Percentiles rank a stretch among this genome's conserved stretches.
phyloP scores from a whole-genome alignment of 352 stramenopile species.

The Phytophthora tentaculata region DNA sequence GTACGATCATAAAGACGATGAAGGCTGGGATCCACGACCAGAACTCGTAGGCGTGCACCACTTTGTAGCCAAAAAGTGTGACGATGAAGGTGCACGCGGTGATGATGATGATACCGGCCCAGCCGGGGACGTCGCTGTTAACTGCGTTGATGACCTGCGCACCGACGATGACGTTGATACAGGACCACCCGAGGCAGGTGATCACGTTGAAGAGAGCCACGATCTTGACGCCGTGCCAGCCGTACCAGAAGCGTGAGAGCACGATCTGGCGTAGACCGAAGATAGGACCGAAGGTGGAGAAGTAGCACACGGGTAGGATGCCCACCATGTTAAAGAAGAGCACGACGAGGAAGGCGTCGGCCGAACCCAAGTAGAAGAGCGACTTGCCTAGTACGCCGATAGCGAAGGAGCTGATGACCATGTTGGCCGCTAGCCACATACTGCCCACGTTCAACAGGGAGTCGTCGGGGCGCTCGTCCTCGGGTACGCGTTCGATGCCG shows the following conservation, averaged over 20 bases:
- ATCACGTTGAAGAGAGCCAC: conserved; percentile 55
- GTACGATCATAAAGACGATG: conserved; percentile 57
- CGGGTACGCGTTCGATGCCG: conserved; percentile 54
- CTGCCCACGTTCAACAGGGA: conserved; percentile 48
- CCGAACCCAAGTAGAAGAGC: conserved; percentile 47
- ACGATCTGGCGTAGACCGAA: conserved; percentile 60
- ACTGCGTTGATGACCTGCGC: conserved; percentile 56
- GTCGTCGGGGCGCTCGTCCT: conserved; percentile 49
- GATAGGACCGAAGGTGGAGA: conserved; percentile 49
- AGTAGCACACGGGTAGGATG: conserved; percentile 51
- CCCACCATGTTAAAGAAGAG: conserved; percentile 53
- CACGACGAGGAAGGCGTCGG: conserved; percentile 49
- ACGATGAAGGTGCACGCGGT: conserved; percentile 46
- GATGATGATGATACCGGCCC: conserved; percentile 58
- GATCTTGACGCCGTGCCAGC: conserved; percentile 52
- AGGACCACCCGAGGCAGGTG: conserved; percentile 50
- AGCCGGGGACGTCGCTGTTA: conserved; percentile 49
- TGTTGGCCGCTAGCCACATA: conserved; percentile 58
- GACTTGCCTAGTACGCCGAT: conserved; percentile 55
- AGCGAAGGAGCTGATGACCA: conserved; percentile 56
- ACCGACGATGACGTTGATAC: conserved; percentile 57
- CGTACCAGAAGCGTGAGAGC: conserved; percentile 58
- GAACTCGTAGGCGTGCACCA: conserved; percentile 60
- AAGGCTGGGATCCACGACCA: conserved; percentile 55
- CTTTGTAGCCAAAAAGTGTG: conserved; percentile 58